phyloP scores from a whole-genome alignment of 495 filamentous ascomycete genomes.

The Lasiosphaeriaceae sp. region DNA sequence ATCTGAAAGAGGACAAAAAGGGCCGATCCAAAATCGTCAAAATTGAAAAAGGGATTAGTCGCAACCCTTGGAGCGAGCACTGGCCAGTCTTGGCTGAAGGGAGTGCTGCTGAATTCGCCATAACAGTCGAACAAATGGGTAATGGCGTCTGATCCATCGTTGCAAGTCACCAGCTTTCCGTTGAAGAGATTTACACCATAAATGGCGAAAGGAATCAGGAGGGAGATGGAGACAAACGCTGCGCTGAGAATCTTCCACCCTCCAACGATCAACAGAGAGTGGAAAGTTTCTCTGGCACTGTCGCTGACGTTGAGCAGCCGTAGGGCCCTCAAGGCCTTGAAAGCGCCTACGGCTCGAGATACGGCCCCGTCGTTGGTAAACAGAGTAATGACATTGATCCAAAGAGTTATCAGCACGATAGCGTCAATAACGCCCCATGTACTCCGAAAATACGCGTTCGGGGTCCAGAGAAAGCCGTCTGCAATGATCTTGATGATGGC shows the following conservation, averaged over 20 bases:
- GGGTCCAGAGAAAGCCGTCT: slow-evolving; percentile 95
- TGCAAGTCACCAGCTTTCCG: slow-evolving; percentile 75
- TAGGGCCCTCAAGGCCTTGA: slow-evolving; percentile 95
- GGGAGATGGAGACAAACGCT: slow-evolving; percentile 88
- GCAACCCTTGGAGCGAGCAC: slow-evolving; percentile 77
- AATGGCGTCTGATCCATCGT: slow-evolving; percentile 56
- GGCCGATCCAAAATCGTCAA: slow-evolving; percentile 89
- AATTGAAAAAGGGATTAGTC: slow-evolving; percentile 80
- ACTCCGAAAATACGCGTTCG: slow-evolving; percentile 93
- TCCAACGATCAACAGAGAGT: slow-evolving; percentile 89
- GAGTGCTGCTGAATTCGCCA: slow-evolving; percentile 72
- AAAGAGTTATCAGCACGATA: slow-evolving; percentile 86
- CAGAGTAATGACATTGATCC: slow-evolving; percentile 88
- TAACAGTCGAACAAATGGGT: slow-evolving; percentile 69
- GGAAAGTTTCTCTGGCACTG: slow-evolving; percentile 92
- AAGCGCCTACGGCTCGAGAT: slow-evolving; percentile 87
- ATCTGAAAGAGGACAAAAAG: slow-evolving; percentile 98
- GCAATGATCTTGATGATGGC: slow-evolving; percentile 91
- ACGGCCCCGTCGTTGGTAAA: slow-evolving; percentile 73
- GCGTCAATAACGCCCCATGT: slow-evolving; percentile 98
- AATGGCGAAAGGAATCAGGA: slow-evolving; percentile 93
- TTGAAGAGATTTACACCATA: slow-evolving; percentile 92
- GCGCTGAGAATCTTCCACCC: slow-evolving; percentile 79
- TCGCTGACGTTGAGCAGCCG: slow-evolving; percentile 93
- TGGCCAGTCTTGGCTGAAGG: slow-evolving; percentile 69